Evolutionary conservation across 129 eudicot species (phyloP).

Genomic region (Gnaphalium uliginosum): DNA sequence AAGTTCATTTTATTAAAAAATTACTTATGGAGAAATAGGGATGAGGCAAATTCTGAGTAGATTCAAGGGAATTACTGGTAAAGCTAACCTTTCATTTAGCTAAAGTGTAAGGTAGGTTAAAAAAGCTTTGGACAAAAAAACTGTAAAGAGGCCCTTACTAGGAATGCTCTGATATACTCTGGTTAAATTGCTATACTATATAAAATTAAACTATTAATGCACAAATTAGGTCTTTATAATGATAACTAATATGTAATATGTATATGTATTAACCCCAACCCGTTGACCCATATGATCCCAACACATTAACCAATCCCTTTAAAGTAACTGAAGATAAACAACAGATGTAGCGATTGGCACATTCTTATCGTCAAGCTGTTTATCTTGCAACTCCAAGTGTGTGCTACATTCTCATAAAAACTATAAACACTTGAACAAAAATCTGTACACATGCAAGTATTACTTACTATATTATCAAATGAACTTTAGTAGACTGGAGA

Average conservation of each 20-base stretch:
- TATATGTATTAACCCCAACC: not conserved
- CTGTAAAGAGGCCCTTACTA: no score
- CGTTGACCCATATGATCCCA: not conserved
- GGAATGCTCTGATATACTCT: no score
- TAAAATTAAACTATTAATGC: not conserved
- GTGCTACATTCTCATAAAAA: not conserved
- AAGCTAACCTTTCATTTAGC: no score
- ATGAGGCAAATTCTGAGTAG: no score
- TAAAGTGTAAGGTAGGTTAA: no score
- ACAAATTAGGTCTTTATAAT: no score
- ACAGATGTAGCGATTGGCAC: not conserved
- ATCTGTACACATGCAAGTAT: not conserved
- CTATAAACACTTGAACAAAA: not conserved
- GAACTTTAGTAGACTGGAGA: not conserved
- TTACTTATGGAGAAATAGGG: no score
- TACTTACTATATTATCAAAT: not conserved
- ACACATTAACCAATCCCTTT: not conserved
- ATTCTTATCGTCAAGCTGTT: not conserved
- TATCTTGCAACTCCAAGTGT: not conserved
- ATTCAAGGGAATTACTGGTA: no score
- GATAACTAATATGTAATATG: no score
- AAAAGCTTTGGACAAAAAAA: no score
- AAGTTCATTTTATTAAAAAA: no score
- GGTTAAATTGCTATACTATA: not conserved
- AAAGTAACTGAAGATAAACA: not conserved